Evolutionary conservation across 1,284 basidiomycete genomes (phyloP).

Genomic region (Rhodotorula sp.): DNA sequence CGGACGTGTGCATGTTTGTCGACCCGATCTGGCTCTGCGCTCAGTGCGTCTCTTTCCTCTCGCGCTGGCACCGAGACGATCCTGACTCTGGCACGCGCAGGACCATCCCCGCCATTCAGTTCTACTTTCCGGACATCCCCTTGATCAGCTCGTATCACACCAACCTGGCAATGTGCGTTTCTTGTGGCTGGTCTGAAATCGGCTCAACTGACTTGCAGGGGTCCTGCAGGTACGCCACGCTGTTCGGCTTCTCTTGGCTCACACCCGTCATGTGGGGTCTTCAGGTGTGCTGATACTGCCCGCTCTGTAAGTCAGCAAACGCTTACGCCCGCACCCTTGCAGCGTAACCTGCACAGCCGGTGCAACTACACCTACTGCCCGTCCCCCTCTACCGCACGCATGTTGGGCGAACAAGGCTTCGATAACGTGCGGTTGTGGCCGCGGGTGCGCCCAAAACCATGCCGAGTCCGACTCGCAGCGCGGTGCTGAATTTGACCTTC

Average conservation of each 20-base stretch:
- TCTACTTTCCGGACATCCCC: slow-evolving; percentile 53
- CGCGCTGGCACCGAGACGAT: not conserved
- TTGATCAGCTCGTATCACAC: slow-evolving; percentile 61
- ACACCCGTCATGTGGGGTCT: slow-evolving; percentile 54
- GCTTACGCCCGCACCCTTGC: slow-evolving; percentile 25
- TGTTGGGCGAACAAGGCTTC: slow-evolving; percentile 56
- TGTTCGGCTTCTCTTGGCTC: slow-evolving; percentile 59
- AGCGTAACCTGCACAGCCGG: slow-evolving; percentile 30
- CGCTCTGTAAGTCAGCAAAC: not conserved
- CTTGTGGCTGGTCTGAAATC: slow-evolving; percentile 53
- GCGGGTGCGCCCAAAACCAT: slow-evolving; percentile 45
- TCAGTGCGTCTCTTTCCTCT: not conserved
- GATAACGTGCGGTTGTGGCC: slow-evolving; percentile 59
- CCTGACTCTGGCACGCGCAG: not conserved
- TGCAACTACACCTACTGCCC: slow-evolving; percentile 59
- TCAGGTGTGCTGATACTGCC: slow-evolving; percentile 24
- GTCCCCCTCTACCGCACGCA: slow-evolving; percentile 56
- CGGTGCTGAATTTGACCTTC: too few species aligned
- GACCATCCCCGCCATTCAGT: slow-evolving; percentile 47
- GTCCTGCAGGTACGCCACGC: slow-evolving; percentile 55
- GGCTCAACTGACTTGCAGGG: not conserved
- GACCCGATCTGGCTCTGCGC: slow-evolving; percentile 55
- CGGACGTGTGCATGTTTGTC: slow-evolving; percentile 58
- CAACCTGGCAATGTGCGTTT: slow-evolving; percentile 60
- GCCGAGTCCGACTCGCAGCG: not conserved